phyloP scores from a whole-genome alignment of 2,329 filamentous ascomycete genomes.

The Trichoderma oligosporum region DNA sequence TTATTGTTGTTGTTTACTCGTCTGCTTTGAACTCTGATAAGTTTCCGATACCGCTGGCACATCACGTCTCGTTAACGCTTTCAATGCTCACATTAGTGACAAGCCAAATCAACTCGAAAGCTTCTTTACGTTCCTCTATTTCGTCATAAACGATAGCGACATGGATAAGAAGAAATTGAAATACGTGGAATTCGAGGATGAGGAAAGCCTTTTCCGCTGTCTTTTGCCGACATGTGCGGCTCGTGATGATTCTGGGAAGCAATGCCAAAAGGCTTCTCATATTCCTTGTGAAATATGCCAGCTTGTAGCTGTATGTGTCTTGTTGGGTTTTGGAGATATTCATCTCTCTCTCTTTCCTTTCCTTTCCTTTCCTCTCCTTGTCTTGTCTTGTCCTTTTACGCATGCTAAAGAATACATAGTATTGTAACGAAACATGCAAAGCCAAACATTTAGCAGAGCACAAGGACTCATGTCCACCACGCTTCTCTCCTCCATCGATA shows the following conservation, averaged over 20 bases:
- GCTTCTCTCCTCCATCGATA: neutral
- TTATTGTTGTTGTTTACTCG: no score
- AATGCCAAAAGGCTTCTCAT: constrained; percentile 13
- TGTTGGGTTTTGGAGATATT: neutral
- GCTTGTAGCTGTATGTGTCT: constrained; percentile 24
- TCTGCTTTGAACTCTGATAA: no score
- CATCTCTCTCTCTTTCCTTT: neutral
- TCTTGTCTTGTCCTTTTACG: neutral
- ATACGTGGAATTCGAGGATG: no score
- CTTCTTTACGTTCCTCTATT: no score
- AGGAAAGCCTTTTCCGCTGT: no score
- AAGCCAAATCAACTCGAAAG: no score
- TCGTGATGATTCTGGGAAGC: neutral
- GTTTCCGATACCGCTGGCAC: no score
- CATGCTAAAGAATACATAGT: constrained; percentile 20
- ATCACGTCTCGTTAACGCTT: no score
- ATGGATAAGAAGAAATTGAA: no score
- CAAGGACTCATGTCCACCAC: neutral
- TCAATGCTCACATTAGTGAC: no score
- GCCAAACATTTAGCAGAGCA: constrained; percentile 19
- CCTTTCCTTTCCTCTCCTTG: no score
- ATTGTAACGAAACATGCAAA: constrained; percentile 25
- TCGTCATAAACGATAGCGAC: no score
- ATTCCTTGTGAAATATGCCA: constrained; percentile 24
- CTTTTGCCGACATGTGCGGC: constrained; percentile 21